These are phyloP conservation scores for sorghum (Sorghum bicolor) DNA, from an alignment of 176 grass and related monocot genomes.

Conservation along the genomic window DNA sequence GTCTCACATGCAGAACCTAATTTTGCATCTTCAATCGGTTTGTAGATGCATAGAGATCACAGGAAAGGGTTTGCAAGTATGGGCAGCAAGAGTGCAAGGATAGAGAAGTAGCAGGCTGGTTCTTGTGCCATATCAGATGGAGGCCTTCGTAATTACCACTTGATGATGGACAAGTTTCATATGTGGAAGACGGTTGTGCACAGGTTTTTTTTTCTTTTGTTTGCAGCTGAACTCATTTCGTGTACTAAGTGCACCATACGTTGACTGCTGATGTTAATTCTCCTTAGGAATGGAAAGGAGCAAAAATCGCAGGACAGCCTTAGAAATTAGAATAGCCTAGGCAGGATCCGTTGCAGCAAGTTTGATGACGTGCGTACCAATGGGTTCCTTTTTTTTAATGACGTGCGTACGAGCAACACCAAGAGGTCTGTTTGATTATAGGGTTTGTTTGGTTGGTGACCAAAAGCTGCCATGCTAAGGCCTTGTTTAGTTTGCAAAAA, in stretches of 20 bases:
- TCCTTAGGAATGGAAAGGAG: neutral
- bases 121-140: slow-evolving; percentile 16
- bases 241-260: slow-evolving; percentile 5
- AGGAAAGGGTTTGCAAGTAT: slow-evolving; percentile 32
- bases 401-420: no score
- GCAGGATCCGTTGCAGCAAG: neutral
- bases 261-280: slow-evolving; percentile 8
- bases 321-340: neutral
- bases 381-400: no score
- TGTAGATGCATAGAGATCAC: slow-evolving; percentile 41
- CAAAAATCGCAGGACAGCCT: neutral
- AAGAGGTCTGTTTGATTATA: no score
- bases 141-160: slow-evolving; percentile 9
- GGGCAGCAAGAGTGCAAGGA: neutral
- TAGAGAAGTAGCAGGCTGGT: slow-evolving; percentile 22
- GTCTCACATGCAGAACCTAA: neutral
- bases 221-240: neutral
- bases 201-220: neutral
- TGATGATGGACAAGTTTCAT: slow-evolving; percentile 10
- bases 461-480: no score
- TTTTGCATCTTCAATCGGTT: slow-evolving; percentile 14
- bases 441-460: no score
- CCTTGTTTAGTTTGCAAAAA: no score
- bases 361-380: neutral
- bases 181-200: slow-evolving; percentile 4